Base-by-base conservation (phyloP, 495 filamentous ascomycete genomes). In the Xylaria nigripes region DNA sequence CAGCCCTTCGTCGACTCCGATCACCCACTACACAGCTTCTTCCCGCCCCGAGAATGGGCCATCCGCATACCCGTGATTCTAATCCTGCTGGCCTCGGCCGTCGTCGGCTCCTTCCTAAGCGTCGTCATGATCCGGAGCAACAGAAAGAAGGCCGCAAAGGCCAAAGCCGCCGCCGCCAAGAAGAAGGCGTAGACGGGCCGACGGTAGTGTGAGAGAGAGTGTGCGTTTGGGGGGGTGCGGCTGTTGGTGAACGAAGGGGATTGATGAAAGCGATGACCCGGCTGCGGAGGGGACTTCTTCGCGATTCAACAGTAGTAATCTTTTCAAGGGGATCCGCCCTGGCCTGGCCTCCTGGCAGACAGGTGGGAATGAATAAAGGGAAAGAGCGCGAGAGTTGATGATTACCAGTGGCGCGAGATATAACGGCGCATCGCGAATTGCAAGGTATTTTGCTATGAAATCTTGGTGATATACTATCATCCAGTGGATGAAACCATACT, bases 71-170 rank as follows among this genome's bases (percentile, higher is more conserved):
- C 93, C 53, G 90, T 99, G 60, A 95, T 97, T 67, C 84, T 97
- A 47, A 85, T 95, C 48, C 83, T 99, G 16, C 77, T 97, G 56
- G 93, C 87, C 41, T 90, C 82, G 23, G 90, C 93, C 36, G 90
- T 99, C 60, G 92, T 99, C 32, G 94, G 94, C 36, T 93, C 87
- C 50, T 97, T 99, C 75, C 78, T 99, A 62, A 85, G 87, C 61
- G 85, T 96, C 62, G 92, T 97, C 61, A 99, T 99, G 93, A 96
- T 99, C 73, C 83, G 90, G 68, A 96, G 90, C 77, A 96, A 95
- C 78, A 77, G 87, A 69, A 96, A 96, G 83, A 95, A 94, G 80
- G 89, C 90, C 2, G 85, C 89, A 50, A 96, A 96, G 80, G 89
- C 89, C 48, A 87, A 87, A 73, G 83, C 83, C 36, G 78, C 77